These are phyloP conservation scores for Globisporangium megalacanthum DNA, from an alignment of 352 stramenopile genomes.

Conservation along the genomic window DNA sequence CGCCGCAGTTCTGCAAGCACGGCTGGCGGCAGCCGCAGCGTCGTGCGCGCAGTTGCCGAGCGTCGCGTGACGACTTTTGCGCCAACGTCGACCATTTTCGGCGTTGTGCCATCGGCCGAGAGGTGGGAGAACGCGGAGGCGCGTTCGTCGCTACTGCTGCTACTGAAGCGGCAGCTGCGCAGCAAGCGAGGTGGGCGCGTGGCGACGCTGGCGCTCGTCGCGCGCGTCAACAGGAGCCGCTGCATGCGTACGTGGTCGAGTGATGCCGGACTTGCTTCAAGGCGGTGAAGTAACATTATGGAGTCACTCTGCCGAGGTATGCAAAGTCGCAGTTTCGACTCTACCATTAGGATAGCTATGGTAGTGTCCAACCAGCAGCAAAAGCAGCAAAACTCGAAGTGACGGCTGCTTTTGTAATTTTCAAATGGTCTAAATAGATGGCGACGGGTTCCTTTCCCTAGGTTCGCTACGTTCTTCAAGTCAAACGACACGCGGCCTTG, in stretches of 20 bases:
- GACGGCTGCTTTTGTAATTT: too few relatives aligned
- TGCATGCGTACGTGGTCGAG: too few relatives aligned
- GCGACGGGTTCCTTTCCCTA: too few relatives aligned
- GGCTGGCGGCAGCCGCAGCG: slow-evolving; percentile 78
- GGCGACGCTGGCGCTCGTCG: background rate
- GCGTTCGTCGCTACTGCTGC: slow-evolving; percentile 21
- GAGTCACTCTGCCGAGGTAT: too few relatives aligned
- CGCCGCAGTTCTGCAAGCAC: slow-evolving; percentile 74
- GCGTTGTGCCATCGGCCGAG: slow-evolving; percentile 28
- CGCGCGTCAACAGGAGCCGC: too few relatives aligned
- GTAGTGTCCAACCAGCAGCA: too few relatives aligned
- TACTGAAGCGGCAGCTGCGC: background rate
- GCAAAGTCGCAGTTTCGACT: too few relatives aligned
- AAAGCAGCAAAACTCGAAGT: too few relatives aligned
- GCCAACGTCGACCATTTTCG: slow-evolving; percentile 91
- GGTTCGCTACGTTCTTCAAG: background rate
- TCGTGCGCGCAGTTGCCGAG: slow-evolving; percentile 75
- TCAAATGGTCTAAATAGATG: too few relatives aligned
- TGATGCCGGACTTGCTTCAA: too few relatives aligned
- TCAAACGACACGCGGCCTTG: background rate
- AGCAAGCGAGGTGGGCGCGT: background rate
- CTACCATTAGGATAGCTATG: too few relatives aligned
- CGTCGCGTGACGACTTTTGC: slow-evolving; percentile 78
- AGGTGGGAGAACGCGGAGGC: slow-evolving; percentile 80
- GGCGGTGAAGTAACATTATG: too few relatives aligned